These are phyloP conservation scores for Ustilago shanxiensis DNA, from an alignment of 1,284 basidiomycete species.

Conservation along the genomic window DNA sequence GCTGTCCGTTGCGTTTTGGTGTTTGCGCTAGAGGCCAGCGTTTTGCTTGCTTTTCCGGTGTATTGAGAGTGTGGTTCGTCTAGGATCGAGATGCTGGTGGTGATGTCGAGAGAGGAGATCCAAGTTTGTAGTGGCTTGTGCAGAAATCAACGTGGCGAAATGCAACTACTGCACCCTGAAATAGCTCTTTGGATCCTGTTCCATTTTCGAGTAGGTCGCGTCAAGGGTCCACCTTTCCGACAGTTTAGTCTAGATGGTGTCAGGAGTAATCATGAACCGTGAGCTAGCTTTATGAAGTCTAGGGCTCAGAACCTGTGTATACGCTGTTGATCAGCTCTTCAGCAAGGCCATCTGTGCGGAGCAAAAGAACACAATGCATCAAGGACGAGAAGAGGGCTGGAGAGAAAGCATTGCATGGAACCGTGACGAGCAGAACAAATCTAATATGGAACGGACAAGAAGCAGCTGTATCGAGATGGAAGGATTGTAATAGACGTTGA, in stretches of 20 bases:
- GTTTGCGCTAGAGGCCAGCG: too few relatives aligned
- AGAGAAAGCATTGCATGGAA: not conserved
- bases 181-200: not conserved
- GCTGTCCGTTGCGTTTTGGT: too few relatives aligned
- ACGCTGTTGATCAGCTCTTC: too few relatives aligned
- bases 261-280: too few relatives aligned
- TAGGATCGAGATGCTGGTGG: not conserved
- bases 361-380: not conserved
- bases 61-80: too few relatives aligned
- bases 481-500: not conserved
- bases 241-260: not conserved
- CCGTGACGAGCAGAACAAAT: slow-evolving; percentile 13
- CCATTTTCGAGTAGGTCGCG: not conserved
- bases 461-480: not conserved
- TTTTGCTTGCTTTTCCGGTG: too few relatives aligned
- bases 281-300: too few relatives aligned
- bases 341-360: too few relatives aligned
- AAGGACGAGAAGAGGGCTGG: not conserved
- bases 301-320: too few relatives aligned
- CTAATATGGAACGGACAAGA: not conserved
- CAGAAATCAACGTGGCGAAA: slow-evolving; percentile 5
- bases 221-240: not conserved
- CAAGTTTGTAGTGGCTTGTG: slow-evolving; percentile 4
- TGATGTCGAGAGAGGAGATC: not conserved
- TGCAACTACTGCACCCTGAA: slow-evolving; percentile 3